A percentile compares a stretch with the other conserved stretches of the same genome.
These are phyloP conservation scores for Paramyrothecium sp. DNA, from an alignment of 2,329 filamentous ascomycete species.

Conservation along the genomic window DNA sequence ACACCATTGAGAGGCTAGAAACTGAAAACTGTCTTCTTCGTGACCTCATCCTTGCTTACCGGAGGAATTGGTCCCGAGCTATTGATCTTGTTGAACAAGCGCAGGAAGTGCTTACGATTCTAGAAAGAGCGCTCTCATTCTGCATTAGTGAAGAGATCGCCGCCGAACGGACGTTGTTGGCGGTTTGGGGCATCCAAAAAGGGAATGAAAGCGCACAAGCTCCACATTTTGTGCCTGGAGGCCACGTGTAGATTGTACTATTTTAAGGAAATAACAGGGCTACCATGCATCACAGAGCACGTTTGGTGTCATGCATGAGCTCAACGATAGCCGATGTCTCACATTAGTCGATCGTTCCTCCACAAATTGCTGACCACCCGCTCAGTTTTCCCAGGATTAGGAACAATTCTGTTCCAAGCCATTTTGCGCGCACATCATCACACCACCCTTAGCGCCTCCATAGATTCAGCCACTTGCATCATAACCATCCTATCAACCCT, in stretches of 20 bases:
- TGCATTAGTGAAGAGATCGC: constrained; percentile 1
- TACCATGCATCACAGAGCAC: neutral
- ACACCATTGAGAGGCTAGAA: neutral
- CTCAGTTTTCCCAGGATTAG: neutral
- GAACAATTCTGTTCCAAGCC: too few relatives aligned
- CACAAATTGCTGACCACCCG: neutral
- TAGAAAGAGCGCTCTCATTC: neutral
- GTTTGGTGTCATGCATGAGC: neutral
- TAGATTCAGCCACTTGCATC: too few relatives aligned
- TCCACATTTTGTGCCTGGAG: neutral
- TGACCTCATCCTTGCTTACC: neutral
- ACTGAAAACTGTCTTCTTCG: neutral
- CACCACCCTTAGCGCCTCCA: too few relatives aligned
- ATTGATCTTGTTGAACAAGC: neutral
- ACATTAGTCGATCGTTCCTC: neutral
- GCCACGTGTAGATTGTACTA: neutral
- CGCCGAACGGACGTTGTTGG: neutral
- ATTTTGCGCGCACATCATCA: neutral
- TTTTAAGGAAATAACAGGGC: neutral
- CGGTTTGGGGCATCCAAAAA: neutral
- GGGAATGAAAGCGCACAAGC: neutral
- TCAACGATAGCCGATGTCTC: too few relatives aligned
- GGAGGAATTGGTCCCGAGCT: neutral
- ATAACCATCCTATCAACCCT: too few relatives aligned
- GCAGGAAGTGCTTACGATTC: neutral